Percentiles rank a stretch among this genome's conserved stretches.
Conservation (phyloP, 768 basidiomycete species). For the Hydnomerulius pinastri region DNA sequence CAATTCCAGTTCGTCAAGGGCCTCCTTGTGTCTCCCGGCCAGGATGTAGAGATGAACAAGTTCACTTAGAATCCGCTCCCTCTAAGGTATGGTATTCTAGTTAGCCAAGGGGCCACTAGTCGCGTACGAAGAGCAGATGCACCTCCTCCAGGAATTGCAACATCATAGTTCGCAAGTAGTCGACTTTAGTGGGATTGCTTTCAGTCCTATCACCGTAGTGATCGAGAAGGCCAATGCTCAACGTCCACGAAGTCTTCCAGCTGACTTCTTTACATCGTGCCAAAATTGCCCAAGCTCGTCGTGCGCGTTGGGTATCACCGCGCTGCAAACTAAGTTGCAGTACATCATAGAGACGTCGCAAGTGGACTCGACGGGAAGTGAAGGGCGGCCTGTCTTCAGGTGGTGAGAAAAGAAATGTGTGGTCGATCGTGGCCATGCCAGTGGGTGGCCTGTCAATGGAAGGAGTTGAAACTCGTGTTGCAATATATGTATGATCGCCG, state of each 20-base stretch:
- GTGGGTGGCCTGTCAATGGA: no score
- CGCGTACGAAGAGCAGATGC: constrained; percentile 25
- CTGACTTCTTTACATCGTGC: constrained; percentile 75
- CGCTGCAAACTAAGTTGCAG: constrained; percentile 71
- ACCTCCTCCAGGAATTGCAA: constrained; percentile 68
- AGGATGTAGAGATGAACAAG: constrained; percentile 68
- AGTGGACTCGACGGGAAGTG: constrained; percentile 67
- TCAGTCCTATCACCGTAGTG: constrained; percentile 30
- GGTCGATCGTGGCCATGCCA: constrained; percentile 31
- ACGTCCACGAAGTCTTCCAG: constrained; percentile 74
- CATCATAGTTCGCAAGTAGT: constrained; percentile 73
- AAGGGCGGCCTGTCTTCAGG: constrained; percentile 48
- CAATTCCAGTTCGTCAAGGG: constrained; percentile 87
- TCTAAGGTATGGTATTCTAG: constrained; percentile 42
- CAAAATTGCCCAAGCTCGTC: constrained; percentile 72
- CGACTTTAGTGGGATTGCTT: constrained; percentile 41
- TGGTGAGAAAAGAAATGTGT: constrained; percentile 64
- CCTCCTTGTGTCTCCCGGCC: constrained; percentile 59
- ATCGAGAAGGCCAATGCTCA: constrained; percentile 58
- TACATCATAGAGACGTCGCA: constrained; percentile 74
- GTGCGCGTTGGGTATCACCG: constrained; percentile 62
- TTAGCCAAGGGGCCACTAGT: constrained; percentile 11
- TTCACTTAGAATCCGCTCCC: constrained; percentile 74
- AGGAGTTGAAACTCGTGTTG: no score
- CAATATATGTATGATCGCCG: no score